Percentiles rank a stretch among this genome's conserved stretches.
These are phyloP conservation scores for Cryptococcus floricola DNA, from an alignment of 1,284 basidiomycete species.

Conservation along the genomic window DNA sequence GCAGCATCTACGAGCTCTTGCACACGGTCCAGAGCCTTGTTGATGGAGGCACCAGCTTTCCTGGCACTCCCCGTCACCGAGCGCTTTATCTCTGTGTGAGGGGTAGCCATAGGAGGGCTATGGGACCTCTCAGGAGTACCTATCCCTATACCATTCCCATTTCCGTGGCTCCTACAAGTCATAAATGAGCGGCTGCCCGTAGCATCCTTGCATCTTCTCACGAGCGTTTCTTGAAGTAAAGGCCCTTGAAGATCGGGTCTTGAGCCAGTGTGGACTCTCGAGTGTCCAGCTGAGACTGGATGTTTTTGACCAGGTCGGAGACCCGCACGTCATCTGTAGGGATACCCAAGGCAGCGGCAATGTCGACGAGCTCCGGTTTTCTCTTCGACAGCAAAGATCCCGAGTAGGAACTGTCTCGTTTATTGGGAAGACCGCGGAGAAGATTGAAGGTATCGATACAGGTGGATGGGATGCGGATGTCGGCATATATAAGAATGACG, in stretches of 20 bases:
- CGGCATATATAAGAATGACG: too few relatives aligned
- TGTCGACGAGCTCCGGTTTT: constrained; percentile 42
- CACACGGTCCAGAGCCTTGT: constrained; percentile 31
- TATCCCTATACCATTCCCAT: constrained; percentile 2
- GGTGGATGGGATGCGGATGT: not conserved
- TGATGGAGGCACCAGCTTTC: constrained; percentile 30
- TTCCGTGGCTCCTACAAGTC: not conserved
- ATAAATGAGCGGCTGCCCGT: not conserved
- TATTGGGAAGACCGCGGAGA: not conserved
- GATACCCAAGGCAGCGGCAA: constrained; percentile 36
- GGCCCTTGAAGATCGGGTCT: constrained; percentile 37
- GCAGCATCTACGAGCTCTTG: constrained; percentile 31
- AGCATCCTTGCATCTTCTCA: constrained; percentile 4
- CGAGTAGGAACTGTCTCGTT: constrained; percentile 19
- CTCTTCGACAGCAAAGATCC: constrained; percentile 37
- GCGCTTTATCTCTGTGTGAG: constrained; percentile 21
- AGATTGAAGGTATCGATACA: too few relatives aligned
- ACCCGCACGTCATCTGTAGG: constrained; percentile 19
- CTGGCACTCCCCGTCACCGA: constrained; percentile 1
- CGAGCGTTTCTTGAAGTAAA: constrained; percentile 30
- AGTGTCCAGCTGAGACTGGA: constrained; percentile 35
- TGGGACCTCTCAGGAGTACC: constrained; percentile 20
- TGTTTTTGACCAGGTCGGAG: constrained; percentile 29
- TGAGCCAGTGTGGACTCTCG: constrained; percentile 22
- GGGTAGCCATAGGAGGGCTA: constrained; percentile 9